Percentiles rank a stretch among this genome's conserved stretches.
Evolutionary conservation across 208 protist species (phyloP).

Genomic region (Balamuthia mandrillaris): DNA sequence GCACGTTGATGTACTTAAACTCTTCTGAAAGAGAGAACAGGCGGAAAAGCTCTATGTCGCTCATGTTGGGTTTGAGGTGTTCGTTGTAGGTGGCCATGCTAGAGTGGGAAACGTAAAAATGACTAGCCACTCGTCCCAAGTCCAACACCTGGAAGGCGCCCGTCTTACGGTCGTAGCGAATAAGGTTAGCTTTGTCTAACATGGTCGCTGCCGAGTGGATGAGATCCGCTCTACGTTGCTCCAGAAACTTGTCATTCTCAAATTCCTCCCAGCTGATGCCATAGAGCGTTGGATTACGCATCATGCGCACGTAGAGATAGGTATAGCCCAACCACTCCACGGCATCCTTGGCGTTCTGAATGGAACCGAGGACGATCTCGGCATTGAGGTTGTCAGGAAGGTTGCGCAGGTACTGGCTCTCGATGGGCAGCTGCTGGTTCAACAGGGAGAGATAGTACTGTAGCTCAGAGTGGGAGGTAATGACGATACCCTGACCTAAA

Average conservation of each 20-base stretch:
- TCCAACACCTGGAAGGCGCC: constrained; percentile 84
- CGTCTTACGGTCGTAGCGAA: constrained; percentile 88
- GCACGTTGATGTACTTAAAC: constrained; percentile 94
- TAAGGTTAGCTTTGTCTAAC: constrained; percentile 84
- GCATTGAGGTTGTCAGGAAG: constrained; percentile 98
- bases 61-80: constrained; percentile 89
- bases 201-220: constrained; percentile 88
- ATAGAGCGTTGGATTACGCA: constrained; percentile 90
- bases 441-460: constrained; percentile 97
- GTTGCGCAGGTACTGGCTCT: constrained; percentile 92
- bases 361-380: constrained; percentile 94
- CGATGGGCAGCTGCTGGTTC: constrained; percentile 98
- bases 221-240: constrained; percentile 85
- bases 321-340: constrained; percentile 95
- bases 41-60: constrained; percentile 95
- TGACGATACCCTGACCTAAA: constrained; percentile 89
- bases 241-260: constrained; percentile 83
- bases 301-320: constrained; percentile 98
- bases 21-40: constrained; percentile 93
- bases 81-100: constrained; percentile 93
- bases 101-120: constrained; percentile 95
- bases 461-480: constrained; percentile 90
- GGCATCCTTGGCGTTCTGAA: constrained; percentile 88
- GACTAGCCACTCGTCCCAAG: constrained; percentile 94
- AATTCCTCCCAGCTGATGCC: constrained; percentile 84